Conservation (phyloP, 73 alveolate species). For the Effrenium voratum region DNA sequence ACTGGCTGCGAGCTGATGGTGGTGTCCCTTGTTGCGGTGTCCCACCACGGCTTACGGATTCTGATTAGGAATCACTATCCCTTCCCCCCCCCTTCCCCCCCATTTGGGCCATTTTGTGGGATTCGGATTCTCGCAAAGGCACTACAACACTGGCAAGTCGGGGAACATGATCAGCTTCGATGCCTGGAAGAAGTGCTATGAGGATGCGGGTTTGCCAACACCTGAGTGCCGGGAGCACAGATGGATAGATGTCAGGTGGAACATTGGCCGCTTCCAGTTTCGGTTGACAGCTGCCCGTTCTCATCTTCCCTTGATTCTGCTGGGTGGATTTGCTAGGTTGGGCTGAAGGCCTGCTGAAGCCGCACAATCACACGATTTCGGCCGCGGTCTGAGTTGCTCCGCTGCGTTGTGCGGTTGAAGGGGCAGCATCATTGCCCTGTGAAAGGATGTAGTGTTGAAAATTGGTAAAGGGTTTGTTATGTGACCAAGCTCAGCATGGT, state of each 20-base stretch:
- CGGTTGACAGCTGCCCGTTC: neutral
- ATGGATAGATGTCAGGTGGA: neutral
- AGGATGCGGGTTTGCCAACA: slow-evolving; percentile 65
- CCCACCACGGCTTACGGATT: no score
- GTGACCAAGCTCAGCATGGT: no score
- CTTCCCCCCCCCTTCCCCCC: neutral
- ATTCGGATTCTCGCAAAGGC: neutral
- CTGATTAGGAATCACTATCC: neutral
- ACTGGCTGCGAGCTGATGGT: no score
- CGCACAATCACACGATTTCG: slow-evolving; percentile 87
- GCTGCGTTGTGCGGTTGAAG: no score
- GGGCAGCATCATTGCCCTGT: no score
- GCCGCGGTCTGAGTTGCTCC: slow-evolving; percentile 12
- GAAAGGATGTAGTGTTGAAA: no score
- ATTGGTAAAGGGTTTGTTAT: no score
- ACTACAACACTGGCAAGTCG: slow-evolving; percentile 36
- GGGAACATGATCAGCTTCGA: slow-evolving; percentile 84
- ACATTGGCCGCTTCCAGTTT: neutral
- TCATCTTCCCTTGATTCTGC: neutral
- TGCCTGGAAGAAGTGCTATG: slow-evolving; percentile 73
- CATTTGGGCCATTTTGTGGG: neutral
- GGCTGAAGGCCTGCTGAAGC: slow-evolving; percentile 91
- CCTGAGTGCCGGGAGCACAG: slow-evolving; percentile 64
- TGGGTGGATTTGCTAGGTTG: neutral
- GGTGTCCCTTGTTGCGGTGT: no score